Evolutionary conservation across 2,329 filamentous ascomycete genomes (phyloP), one percentile per base, ranked within the genome.

Genomic region (Venturiaceae sp.): DNA sequence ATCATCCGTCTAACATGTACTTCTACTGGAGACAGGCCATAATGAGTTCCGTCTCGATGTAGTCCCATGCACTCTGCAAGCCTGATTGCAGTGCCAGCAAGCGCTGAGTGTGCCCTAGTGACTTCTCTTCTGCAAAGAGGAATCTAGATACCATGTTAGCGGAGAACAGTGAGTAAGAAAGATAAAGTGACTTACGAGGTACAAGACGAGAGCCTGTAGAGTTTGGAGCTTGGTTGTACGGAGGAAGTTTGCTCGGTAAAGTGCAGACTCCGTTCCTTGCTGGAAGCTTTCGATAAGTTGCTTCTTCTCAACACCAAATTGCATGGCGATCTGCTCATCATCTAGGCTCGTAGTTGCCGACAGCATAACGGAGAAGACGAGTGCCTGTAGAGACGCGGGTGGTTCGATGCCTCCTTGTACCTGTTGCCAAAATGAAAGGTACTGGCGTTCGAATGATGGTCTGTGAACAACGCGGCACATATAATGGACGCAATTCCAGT

Each of bases 31-130:
- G 78, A 81, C 59, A 87, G 77, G 1, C 81, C 82, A 65, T 88
- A 90, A 9, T 80, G 77, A 46, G 82, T 80, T 16, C 85, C 85
- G 63, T 91, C 87, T 8, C 85, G 80, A 66, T 91, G 85, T 19
- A 91, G 72, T 1, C 86, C 86, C 84, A 90, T 89, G 65, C 86
- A 90, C 72, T 90, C 85, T 6, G 86, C 87, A 68, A 90, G 81
- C 16, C 87, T 79, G 44, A 90, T 84, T 3, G 85, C 86, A 14
- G 86, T 83, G 2, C 86, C 87, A 3, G 88, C 81, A 1, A 90
- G 76, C 4, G 87, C 85, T 3, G 86, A 88, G 69, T 91, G 87
- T 4, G 85, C 83, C 62, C 87, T 77, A 7, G 87, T 90, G 3
- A 91, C 78, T 69, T 90, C 86, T 21, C 80, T 80, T 58, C 87